Evolutionary conservation across 2,329 filamentous ascomycete species (phyloP).

Genomic region (Monosporascus sp.): DNA sequence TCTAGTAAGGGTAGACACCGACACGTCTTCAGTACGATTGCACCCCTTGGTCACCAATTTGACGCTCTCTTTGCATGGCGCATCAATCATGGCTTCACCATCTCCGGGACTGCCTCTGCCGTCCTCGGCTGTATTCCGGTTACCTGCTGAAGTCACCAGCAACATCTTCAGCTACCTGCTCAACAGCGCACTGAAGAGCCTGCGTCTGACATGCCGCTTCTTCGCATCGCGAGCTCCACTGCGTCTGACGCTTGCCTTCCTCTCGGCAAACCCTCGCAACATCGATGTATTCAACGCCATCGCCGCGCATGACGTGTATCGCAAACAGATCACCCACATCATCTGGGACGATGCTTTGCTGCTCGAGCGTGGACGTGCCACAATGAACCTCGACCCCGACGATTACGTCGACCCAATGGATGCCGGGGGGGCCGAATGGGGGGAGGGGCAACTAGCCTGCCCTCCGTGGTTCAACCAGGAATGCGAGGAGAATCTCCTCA

Average conservation of each 20-base stretch:
- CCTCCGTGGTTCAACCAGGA: background rate
- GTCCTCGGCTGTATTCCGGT: background rate
- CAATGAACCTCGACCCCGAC: background rate
- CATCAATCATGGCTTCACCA: no score
- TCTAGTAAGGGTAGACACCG: no score
- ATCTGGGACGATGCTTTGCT: conserved; percentile 32
- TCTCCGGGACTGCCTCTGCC: no score
- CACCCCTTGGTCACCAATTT: no score
- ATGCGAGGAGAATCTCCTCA: background rate
- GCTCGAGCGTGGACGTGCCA: background rate
- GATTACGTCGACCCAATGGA: background rate
- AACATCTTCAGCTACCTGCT: conserved; percentile 10
- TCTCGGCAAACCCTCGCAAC: conserved; percentile 35
- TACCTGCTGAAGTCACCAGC: conserved; percentile 4
- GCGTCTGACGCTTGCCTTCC: conserved; percentile 31
- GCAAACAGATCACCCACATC: conserved; percentile 29
- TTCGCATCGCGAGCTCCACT: conserved; percentile 14
- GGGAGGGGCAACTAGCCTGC: background rate
- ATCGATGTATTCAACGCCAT: conserved; percentile 32
- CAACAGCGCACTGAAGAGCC: conserved; percentile 21
- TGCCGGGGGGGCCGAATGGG: background rate
- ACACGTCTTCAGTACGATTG: no score
- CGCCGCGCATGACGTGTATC: conserved; percentile 30
- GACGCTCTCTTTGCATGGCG: no score
- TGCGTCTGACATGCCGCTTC: conserved; percentile 19